Percentiles rank a stretch among this genome's conserved stretches.
Evolutionary conservation across 257 asterid species (phyloP).

Genomic region (Ocimum tenuiflorum): DNA sequence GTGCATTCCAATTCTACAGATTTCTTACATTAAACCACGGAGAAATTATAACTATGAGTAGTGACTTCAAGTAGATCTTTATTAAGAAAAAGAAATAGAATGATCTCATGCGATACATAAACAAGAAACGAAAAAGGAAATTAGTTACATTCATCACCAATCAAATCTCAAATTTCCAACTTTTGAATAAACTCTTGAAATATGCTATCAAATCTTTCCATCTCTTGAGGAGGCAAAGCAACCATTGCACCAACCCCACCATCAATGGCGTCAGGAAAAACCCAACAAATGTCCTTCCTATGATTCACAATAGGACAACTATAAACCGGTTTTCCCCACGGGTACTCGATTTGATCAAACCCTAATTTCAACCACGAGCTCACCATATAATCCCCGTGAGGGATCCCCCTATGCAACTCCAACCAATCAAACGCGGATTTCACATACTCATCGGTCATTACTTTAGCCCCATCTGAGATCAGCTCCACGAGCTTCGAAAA

Average conservation of each 20-base stretch:
- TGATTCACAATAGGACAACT: slow-evolving; percentile 53
- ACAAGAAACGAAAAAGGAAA: no score
- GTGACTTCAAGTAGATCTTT: no score
- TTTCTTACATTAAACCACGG: no score
- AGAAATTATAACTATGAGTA: no score
- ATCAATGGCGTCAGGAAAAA: slow-evolving; percentile 22
- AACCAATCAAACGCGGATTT: slow-evolving; percentile 62
- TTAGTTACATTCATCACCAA: no score
- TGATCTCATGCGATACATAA: no score
- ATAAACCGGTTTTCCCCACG: slow-evolving; percentile 69
- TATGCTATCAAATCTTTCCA: slow-evolving; percentile 21
- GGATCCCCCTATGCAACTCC: slow-evolving; percentile 59
- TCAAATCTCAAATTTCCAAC: no score
- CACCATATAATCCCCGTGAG: slow-evolving; percentile 64
- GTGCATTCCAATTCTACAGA: no score
- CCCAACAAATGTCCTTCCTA: slow-evolving; percentile 32
- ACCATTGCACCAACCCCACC: slow-evolving; percentile 36
- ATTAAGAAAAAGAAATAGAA: no score
- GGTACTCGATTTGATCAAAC: slow-evolving; percentile 45
- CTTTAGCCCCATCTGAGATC: slow-evolving; percentile 37
- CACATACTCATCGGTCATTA: slow-evolving; percentile 57
- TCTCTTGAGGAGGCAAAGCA: slow-evolving; percentile 27
- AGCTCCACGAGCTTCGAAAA: slow-evolving; percentile 36
- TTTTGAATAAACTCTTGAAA: slow-evolving; percentile 9
- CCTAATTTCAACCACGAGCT: slow-evolving; percentile 75